phyloP scores from a whole-genome alignment of 2,329 filamentous ascomycete species.

The Emmonsiellopsis sp. region DNA sequence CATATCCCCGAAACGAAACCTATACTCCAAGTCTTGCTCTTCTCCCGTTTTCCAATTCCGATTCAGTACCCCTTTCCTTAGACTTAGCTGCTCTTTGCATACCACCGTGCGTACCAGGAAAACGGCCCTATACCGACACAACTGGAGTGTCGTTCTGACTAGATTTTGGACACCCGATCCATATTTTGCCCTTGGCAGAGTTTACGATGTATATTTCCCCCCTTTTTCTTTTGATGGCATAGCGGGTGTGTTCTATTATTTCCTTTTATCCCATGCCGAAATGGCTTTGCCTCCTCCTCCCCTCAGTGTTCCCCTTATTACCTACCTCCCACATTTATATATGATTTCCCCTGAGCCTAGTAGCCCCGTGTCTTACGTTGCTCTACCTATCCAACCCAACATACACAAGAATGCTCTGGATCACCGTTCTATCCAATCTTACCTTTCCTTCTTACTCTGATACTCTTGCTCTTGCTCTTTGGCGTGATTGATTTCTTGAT shows the following conservation, averaged over 20 bases:
- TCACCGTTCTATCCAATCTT: too few species aligned
- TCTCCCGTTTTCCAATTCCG: neutral
- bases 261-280: neutral
- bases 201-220: neutral
- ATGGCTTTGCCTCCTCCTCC: neutral
- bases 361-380: neutral
- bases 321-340: neutral
- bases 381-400: too few species aligned
- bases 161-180: neutral
- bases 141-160: neutral
- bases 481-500: neutral
- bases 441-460: neutral
- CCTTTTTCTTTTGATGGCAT: conserved; percentile 9
- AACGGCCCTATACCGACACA: neutral
- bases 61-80: neutral
- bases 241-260: conserved; percentile 8
- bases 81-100: neutral
- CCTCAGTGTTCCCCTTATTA: neutral
- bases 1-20: neutral
- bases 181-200: neutral
- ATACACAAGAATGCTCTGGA: too few species aligned
- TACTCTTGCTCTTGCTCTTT: neutral
- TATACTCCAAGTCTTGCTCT: neutral
- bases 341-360: neutral
- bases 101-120: neutral